Evolutionary conservation across 768 basidiomycete genomes (phyloP).

Genomic region (Trichaptum fuscoviolaceum): DNA sequence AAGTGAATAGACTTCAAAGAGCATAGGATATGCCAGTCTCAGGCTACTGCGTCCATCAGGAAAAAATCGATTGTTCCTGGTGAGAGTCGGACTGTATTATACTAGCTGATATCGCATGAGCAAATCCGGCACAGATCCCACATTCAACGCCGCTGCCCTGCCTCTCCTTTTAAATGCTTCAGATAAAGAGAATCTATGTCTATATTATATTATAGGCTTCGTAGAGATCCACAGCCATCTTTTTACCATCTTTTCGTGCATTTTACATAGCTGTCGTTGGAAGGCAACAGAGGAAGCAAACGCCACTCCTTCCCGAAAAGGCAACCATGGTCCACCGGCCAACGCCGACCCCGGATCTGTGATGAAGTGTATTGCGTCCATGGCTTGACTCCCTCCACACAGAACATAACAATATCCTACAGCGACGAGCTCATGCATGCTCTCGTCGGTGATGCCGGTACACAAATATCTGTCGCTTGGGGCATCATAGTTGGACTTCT

Average conservation of each 20-base stretch:
- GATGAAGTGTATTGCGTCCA: neutral
- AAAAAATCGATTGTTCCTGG: neutral
- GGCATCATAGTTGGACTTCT: constrained; percentile 60
- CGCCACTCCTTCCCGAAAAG: too few relatives aligned
- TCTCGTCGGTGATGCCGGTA: constrained; percentile 13
- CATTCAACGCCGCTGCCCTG: too few relatives aligned
- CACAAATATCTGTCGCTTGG: constrained; percentile 34
- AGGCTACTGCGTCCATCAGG: neutral
- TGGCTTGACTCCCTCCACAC: neutral
- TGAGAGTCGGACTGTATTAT: neutral
- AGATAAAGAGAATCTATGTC: neutral
- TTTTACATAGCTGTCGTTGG: too few relatives aligned
- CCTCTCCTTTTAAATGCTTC: neutral
- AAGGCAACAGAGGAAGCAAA: too few relatives aligned
- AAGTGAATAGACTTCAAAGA: neutral
- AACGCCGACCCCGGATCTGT: too few relatives aligned
- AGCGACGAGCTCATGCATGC: neutral
- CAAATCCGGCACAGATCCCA: neutral
- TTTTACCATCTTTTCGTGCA: too few relatives aligned
- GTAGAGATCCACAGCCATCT: too few relatives aligned
- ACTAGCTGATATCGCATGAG: neutral
- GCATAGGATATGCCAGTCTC: neutral
- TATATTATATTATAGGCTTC: too few relatives aligned
- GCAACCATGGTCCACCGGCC: too few relatives aligned
- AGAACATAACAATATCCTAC: neutral